A percentile compares a stretch with the other conserved stretches of the same genome.
Evolutionary conservation across 78 protist species (phyloP).

Genomic region (Capsaspora owczarzaki): DNA sequence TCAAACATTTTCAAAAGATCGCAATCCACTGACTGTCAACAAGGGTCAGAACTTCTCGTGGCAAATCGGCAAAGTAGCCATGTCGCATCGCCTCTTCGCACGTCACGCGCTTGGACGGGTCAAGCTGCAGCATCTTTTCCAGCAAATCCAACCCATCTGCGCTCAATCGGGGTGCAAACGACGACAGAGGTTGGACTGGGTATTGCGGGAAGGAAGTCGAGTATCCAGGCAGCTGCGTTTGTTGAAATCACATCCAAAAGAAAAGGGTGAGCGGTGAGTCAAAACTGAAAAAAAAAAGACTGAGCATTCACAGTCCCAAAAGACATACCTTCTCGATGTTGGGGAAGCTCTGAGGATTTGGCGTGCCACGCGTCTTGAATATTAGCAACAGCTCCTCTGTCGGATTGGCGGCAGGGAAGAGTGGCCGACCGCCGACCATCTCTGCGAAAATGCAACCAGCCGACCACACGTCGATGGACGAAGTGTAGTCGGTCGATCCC

Average conservation of each 20-base stretch:
- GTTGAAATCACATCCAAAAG: conserved; percentile 7
- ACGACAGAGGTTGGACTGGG: not conserved
- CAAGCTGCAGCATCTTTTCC: not conserved
- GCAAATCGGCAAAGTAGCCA: conserved; percentile 56
- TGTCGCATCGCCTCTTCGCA: conserved; percentile 80
- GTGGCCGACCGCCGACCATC: conserved; percentile 77
- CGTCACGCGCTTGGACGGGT: conserved; percentile 67
- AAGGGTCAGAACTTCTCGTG: not conserved
- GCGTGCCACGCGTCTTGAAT: conserved; percentile 85
- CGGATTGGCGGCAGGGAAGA: conserved; percentile 91
- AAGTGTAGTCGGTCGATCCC: conserved; percentile 84
- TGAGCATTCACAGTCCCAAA: conserved; percentile 58
- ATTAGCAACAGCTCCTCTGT: conserved; percentile 83
- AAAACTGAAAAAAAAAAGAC: not conserved
- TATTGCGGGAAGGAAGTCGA: conserved; percentile 60
- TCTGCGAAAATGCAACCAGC: conserved; percentile 97
- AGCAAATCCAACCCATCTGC: conserved; percentile 29
- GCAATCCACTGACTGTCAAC: not conserved
- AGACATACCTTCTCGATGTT: conserved; percentile 74
- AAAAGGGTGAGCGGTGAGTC: not conserved
- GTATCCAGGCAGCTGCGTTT: conserved; percentile 64
- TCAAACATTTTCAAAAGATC: not conserved
- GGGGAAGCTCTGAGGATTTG: conserved; percentile 77
- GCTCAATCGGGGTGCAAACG: not conserved
- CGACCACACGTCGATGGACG: conserved; percentile 96